Conservation (phyloP, 306 rosid genomes). For the Carpinus fangiana region DNA sequence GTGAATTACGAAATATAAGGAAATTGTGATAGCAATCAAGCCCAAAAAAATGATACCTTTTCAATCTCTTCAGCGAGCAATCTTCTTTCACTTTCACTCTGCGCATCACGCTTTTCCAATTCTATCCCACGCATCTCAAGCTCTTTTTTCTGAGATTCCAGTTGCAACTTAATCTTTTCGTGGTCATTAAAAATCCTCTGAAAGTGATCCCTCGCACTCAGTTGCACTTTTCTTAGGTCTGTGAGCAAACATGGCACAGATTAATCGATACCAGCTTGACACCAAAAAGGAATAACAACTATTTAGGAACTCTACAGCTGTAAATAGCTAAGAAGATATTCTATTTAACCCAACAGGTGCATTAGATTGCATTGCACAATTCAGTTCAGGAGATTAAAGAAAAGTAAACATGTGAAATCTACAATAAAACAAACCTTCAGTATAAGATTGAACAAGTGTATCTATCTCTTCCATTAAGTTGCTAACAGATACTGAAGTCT, state of each 20-base stretch:
- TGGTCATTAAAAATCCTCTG: constrained; percentile 80
- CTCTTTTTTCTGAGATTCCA: constrained; percentile 78
- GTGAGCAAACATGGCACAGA: constrained; percentile 36
- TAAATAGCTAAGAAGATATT: constrained; percentile 12
- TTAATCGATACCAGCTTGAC: constrained; percentile 20
- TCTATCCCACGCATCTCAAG: constrained; percentile 69
- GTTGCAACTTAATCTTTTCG: constrained; percentile 70
- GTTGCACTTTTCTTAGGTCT: constrained; percentile 80
- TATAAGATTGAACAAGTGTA: constrained; percentile 60
- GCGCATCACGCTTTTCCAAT: constrained; percentile 85
- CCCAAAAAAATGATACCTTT: constrained; percentile 50
- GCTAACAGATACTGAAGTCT: constrained; percentile 55
- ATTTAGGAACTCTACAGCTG: not conserved
- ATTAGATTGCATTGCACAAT: constrained; percentile 7
- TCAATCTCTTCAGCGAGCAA: constrained; percentile 77
- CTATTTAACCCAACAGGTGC: not conserved
- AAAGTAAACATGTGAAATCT: constrained; percentile 9
- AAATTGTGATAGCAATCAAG: constrained; percentile 31
- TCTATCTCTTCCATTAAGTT: constrained; percentile 58
- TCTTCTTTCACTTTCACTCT: constrained; percentile 76
- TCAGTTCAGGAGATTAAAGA: constrained; percentile 8
- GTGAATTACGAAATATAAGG: constrained; percentile 23
- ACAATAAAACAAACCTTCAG: constrained; percentile 57
- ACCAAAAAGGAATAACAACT: constrained; percentile 18
- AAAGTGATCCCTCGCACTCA: constrained; percentile 83